Evolutionary conservation across 1,284 basidiomycete species (phyloP).

Genomic region (Golubevia pallescens): DNA sequence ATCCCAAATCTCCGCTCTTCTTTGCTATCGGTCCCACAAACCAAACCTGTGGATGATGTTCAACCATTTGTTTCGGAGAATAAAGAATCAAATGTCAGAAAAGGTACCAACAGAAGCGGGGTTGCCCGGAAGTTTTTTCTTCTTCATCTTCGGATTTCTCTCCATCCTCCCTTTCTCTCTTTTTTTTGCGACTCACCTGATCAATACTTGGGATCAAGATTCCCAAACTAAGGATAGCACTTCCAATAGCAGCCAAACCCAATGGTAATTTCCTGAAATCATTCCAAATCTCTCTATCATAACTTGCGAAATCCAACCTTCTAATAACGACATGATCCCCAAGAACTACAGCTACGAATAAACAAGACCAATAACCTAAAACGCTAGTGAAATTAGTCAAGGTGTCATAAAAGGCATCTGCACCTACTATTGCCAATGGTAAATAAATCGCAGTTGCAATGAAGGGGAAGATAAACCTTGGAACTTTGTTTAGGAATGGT

Average conservation of each 20-base stretch:
- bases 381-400: conserved; percentile 63
- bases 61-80: conserved; percentile 13
- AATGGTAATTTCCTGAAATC: conserved; percentile 53
- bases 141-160: too few species aligned
- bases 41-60: conserved; percentile 18
- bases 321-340: conserved; percentile 62
- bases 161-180: too few species aligned
- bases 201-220: conserved; percentile 59
- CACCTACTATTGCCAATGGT: conserved; percentile 65
- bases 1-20: conserved; percentile 62
- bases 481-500: conserved; percentile 71
- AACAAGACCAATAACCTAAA: conserved; percentile 49
- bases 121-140: background rate
- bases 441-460: conserved; percentile 76
- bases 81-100: conserved; percentile 5
- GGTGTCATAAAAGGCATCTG: conserved; percentile 58
- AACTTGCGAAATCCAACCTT: conserved; percentile 26
- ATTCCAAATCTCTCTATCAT: conserved; percentile 59
- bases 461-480: conserved; percentile 84
- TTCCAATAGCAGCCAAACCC: conserved; percentile 56
- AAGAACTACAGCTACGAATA: conserved; percentile 50
- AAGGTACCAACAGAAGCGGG: background rate
- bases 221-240: conserved; percentile 40
- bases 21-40: conserved; percentile 53
- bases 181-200: conserved; percentile 30